Evolutionary conservation across 2,329 filamentous ascomycete genomes (phyloP), one percentile per base, ranked within the genome.

Genomic region (Colletotrichum lini): DNA sequence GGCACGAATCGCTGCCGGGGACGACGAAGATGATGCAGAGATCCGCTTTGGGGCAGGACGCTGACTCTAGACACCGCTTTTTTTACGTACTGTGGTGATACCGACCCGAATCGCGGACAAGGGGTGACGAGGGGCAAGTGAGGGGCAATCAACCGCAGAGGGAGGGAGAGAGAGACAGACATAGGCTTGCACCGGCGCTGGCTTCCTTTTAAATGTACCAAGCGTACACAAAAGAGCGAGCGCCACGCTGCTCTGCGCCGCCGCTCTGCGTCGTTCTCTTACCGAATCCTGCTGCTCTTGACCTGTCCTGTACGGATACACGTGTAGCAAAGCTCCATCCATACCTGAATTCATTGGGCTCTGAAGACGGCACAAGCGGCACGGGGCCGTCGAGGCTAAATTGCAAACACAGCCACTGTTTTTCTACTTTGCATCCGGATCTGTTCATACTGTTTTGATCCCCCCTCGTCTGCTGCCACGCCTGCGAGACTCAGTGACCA

Each of bases 31-130:
- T 9, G 68, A 61, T 52, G 44, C 57, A 35, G 63, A 70, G 57
- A 67, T 70, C 67, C 63, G 64, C 67, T 67, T 57, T 45, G 53
- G 54, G 49, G 53, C 49, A 65, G 53, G 47, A 49, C 47, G 49
- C 45, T 70, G 67, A 65, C 47, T 65, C 53, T 65, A 49, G 68
- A 67, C 68, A 70, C 68, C 68, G 68, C 64, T 67, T 57, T 67
- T 68, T 62, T 50, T 66, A 59, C 64, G 45, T 66, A 52, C 44
- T 16, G 18, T 38, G 13, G 45, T 49, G n/a, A 40, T 52, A 62
- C 45, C 59, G 52, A 52, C 9, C 45, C 35, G 38, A 42, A 53
- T 38, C n/a, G 45, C 26, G n/a, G 45, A 45, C 35, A 52, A n/a
- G 40, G 30, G 49, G 45, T 10, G 42, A 44, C 35, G 67, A 58